Evolutionary conservation across 73 alveolate species (phyloP).

Genomic region (Diophrys appendiculata): DNA sequence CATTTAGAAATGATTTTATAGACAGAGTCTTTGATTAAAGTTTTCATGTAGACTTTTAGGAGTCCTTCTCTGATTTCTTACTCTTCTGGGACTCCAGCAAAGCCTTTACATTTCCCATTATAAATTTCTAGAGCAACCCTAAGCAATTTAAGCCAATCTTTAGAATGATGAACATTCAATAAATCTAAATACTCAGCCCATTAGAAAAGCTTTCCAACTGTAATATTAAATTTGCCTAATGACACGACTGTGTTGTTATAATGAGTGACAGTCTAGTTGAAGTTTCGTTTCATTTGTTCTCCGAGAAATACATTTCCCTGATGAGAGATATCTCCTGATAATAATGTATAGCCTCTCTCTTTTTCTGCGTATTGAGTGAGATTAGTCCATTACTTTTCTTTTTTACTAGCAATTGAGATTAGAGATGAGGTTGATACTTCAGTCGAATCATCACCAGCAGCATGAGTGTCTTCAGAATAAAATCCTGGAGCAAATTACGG

Average conservation of each 20-base stretch:
- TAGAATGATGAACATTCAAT: constrained; percentile 17
- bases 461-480: not conserved
- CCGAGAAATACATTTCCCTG: constrained; percentile 5
- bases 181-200: constrained; percentile 36
- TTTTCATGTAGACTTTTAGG: constrained; percentile 51
- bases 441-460: not conserved
- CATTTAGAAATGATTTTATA: not conserved
- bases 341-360: constrained; percentile 42
- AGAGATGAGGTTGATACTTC: not conserved
- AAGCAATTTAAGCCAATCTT: constrained; percentile 41
- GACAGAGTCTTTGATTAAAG: constrained; percentile 6
- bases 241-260: constrained; percentile 15
- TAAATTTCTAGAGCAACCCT: constrained; percentile 46
- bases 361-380: constrained; percentile 44
- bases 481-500: constrained; percentile 50
- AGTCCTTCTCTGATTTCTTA: constrained; percentile 47
- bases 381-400: not conserved
- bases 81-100: constrained; percentile 53
- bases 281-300: constrained; percentile 27
- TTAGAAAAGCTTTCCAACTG: not conserved
- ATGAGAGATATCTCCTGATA: constrained; percentile 36
- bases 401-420: not conserved
- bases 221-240: not conserved
- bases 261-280: constrained; percentile 25
- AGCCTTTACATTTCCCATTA: constrained; percentile 45